Conservation (phyloP, 495 filamentous ascomycete genomes). For the Aspergillus saccharolyticus region DNA sequence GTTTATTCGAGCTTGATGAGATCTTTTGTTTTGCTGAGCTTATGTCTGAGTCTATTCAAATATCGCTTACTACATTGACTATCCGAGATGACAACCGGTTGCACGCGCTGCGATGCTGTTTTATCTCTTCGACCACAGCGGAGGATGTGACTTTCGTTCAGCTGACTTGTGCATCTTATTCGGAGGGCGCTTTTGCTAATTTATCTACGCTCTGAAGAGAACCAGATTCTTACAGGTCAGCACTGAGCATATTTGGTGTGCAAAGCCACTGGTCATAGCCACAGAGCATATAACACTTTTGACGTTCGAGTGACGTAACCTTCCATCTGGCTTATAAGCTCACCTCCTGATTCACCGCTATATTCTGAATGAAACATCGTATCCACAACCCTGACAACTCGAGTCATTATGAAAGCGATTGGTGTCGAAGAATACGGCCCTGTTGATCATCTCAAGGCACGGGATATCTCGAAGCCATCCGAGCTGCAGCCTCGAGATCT, state of each 20-base stretch:
- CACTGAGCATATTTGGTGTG: background rate
- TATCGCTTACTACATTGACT: too few species aligned
- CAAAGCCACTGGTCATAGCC: background rate
- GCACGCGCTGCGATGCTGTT: background rate
- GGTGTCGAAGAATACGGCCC: slow-evolving; percentile 26
- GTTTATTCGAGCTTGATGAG: background rate
- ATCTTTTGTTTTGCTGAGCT: background rate
- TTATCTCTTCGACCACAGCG: background rate
- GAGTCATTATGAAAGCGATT: slow-evolving; percentile 15
- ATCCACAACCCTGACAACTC: background rate
- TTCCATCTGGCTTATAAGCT: background rate
- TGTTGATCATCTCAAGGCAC: slow-evolving; percentile 21
- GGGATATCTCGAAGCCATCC: slow-evolving; percentile 19
- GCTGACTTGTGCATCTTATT: too few species aligned
- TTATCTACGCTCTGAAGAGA: too few species aligned
- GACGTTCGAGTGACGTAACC: slow-evolving; percentile 1
- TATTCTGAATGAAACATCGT: background rate
- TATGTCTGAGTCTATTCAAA: too few species aligned
- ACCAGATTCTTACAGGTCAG: too few species aligned
- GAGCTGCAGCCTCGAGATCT: slow-evolving; percentile 22
- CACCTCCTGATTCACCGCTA: background rate
- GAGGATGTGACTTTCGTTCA: too few species aligned
- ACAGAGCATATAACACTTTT: background rate
- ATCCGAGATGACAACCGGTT: background rate
- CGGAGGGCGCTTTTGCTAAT: too few species aligned